Base-by-base conservation (phyloP, 805 yeast species). In the Sungouiozyma ichnusensis region DNA sequence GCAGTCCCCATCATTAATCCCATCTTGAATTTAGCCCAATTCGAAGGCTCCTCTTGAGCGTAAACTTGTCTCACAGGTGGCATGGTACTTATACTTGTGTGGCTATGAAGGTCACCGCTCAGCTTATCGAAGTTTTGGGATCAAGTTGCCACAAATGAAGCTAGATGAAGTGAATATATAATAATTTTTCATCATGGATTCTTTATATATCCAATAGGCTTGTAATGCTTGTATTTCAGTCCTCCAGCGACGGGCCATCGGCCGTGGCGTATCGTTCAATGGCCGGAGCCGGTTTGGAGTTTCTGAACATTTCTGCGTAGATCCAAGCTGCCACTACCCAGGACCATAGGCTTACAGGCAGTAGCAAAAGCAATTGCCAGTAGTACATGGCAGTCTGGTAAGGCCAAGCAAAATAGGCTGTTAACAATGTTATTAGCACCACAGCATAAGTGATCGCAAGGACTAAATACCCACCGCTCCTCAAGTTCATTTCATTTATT, bases 1-100 rank as follows among this genome's bases (percentile, higher is more conserved):
- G 71, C 63, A 15, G 71, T 78, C 48, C 99, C 99, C 97, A 92
- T 92, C 69, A 90, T 69, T 47, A 87, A 81, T 42, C 99, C 99
- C 97, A 92, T 92, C 68, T 92, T 92, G 76, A 92, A 85, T 69
- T 92, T 92, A 43, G 92, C 96, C 68, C 88, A 86, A 65, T 82
- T 79, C 38, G 96, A 82, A 44, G 94, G 95, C 53, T 78, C 79
- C 51, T 72, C 77, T 44, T 63, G 65, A 33, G 64, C 68, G 59
- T 77, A 81, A 46, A 74, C 72, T 64, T 79, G 83, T 62, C 73
- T 84, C 50, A 77, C 81, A 61, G 87, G 87, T 62, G 87, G 87
- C 66, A 62, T 64, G 16, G 32, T 42, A 20, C n/a, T n/a, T n/a
- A n/a, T n/a, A n/a, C n/a, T n/a, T n/a, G n/a, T n/a, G n/a, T n/a